Conservation (phyloP, 495 filamentous ascomycete species). For the Pyronema domesticum region DNA sequence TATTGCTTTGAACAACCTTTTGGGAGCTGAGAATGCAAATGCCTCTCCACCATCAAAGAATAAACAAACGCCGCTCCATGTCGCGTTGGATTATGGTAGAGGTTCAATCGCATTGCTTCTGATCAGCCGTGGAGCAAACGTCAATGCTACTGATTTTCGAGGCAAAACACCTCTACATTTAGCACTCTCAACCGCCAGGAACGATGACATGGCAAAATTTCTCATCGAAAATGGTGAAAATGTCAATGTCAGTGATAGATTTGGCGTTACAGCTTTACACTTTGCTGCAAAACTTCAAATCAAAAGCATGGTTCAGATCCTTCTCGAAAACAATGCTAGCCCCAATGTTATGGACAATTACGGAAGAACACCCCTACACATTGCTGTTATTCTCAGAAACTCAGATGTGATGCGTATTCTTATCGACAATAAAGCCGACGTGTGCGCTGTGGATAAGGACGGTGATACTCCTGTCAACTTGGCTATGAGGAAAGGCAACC, state of each 20-base stretch:
- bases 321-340: background rate
- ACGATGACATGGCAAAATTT: background rate
- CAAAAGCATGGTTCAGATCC: background rate
- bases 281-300: background rate
- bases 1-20: too few relatives aligned
- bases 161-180: background rate
- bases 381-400: background rate
- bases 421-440: background rate
- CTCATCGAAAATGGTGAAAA: background rate
- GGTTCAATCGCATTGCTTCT: too few relatives aligned
- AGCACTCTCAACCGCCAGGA: background rate
- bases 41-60: too few relatives aligned
- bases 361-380: background rate
- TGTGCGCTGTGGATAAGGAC: background rate
- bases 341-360: background rate
- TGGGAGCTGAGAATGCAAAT: too few relatives aligned
- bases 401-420: background rate
- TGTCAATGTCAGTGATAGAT: background rate
- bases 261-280: background rate
- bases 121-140: too few relatives aligned
- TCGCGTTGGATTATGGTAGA: too few relatives aligned
- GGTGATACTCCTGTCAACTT: too few relatives aligned
- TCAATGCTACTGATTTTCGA: too few relatives aligned
- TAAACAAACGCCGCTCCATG: too few relatives aligned
- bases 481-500: too few relatives aligned